phyloP scores from a whole-genome alignment of 73 alveolate species.

The Halteria grandinella region DNA sequence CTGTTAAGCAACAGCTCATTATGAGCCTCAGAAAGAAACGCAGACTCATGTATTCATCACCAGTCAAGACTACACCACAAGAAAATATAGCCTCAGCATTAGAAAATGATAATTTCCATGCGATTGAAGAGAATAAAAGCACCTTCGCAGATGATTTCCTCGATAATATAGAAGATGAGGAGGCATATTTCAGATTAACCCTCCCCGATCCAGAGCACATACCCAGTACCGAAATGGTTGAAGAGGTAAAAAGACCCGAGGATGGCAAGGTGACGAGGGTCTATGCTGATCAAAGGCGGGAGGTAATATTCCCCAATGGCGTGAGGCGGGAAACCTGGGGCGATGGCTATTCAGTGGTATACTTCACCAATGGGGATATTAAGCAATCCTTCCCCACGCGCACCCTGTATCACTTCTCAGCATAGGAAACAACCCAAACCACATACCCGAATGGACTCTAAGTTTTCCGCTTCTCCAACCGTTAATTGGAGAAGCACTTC shows the following conservation, averaged over 20 bases:
- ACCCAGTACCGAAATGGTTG: conserved; percentile 58
- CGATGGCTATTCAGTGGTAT: conserved; percentile 92
- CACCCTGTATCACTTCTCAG: conserved; percentile 83
- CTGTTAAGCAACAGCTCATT: too few species aligned
- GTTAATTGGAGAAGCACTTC: conserved; percentile 88
- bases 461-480: conserved; percentile 76
- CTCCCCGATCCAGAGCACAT: too few species aligned
- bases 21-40: too few species aligned
- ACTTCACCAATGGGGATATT: conserved; percentile 85
- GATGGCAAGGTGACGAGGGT: conserved; percentile 84
- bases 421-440: conserved; percentile 85
- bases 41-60: too few species aligned
- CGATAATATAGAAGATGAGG: too few species aligned
- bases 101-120: too few species aligned
- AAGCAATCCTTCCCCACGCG: conserved; percentile 86
- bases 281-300: conserved; percentile 89
- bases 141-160: too few species aligned
- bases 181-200: too few species aligned
- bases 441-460: conserved; percentile 84
- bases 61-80: too few species aligned
- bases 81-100: too few species aligned
- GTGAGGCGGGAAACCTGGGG: conserved; percentile 93
- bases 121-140: too few species aligned
- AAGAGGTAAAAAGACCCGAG: conserved; percentile 68
- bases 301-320: conserved; percentile 95